Evolutionary conservation across 352 stramenopile species (phyloP).

Genomic region (Globisporangium solare): DNA sequence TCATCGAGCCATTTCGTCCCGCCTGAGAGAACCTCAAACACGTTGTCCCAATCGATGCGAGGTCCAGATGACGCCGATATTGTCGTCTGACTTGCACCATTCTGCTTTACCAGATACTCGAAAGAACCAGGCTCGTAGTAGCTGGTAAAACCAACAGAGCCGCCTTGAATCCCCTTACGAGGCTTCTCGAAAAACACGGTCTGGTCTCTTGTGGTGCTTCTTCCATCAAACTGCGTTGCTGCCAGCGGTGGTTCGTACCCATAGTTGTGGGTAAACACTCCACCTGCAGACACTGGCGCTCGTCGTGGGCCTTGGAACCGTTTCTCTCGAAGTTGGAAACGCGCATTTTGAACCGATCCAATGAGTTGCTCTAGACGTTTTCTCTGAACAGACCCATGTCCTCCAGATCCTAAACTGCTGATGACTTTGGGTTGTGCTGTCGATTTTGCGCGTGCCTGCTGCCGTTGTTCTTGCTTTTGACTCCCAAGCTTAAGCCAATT

Average conservation of each 20-base stretch:
- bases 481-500: slow-evolving; percentile 40
- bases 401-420: too few relatives aligned
- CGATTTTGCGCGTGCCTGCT: not conserved
- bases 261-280: not conserved
- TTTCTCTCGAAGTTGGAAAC: slow-evolving; percentile 51
- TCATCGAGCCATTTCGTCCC: slow-evolving; percentile 1
- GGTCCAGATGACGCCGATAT: not conserved
- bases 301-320: slow-evolving; percentile 18
- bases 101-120: too few relatives aligned
- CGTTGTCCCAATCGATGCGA: slow-evolving; percentile 8
- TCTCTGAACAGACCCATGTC: not conserved
- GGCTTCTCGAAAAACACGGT: not conserved
- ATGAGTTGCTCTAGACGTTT: slow-evolving; percentile 18
- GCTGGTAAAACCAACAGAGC: not conserved
- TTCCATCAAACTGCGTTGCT: not conserved
- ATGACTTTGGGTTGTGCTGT: not conserved
- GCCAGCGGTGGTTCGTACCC: not conserved
- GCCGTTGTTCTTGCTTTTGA: slow-evolving; percentile 30
- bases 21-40: slow-evolving; percentile 12
- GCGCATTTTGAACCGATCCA: slow-evolving; percentile 38
- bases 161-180: not conserved
- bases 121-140: not conserved
- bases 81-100: not conserved
- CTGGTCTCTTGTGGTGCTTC: not conserved
- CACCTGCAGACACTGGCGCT: not conserved